Base-by-base conservation (phyloP, 768 basidiomycete genomes). In the Sarcomyxa edulis region DNA sequence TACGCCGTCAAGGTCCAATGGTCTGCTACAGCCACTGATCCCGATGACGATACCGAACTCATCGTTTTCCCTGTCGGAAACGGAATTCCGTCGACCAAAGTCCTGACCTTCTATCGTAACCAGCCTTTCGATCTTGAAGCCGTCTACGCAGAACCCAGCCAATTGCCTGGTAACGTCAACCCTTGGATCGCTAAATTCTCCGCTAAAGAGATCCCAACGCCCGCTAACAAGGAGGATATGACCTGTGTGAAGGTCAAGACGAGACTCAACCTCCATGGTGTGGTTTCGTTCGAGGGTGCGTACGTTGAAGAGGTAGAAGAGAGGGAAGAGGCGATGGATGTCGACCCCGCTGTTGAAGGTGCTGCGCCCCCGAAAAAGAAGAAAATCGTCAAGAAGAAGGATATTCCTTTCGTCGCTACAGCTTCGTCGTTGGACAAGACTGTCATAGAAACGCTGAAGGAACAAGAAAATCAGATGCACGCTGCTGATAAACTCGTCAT, bases 1-100 rank as follows among this genome's bases (percentile, higher is more conserved):
- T 96, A 89, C 70, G 81, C 92, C 11, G 80, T 98, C 76, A 93
- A 85, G 61, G 81, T 95, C 41, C 76, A 78, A 33, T 98, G 96
- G 96, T 77, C 81, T 11, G 68, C 76, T 20, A 68, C 78, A 35
- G 74, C 79, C 35, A 65, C 75, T 6, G 91, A 92, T 50, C 75
- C 83, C 0, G 86, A 85, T 33, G 93, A 96, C 39, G 92, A 96
- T 61, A 90, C 84, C 21, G 90, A 95, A 60, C 76, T 98, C 45
- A 71, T 81, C 48, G 90, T 97, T 29, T 97, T 94, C 79, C 84
- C 87, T 36, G 71, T 71, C 30, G 85, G 84, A 38, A 95, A 97
- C 64, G 52, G 63, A 30, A 74, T 95, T 45, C 96, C 96, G 4
- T 94, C 91, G 16, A 95, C 93, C 57, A 97, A 97, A 66, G 79